Base-by-base conservation (phyloP, 345 rosid species). In the Salix caprea region DNA sequence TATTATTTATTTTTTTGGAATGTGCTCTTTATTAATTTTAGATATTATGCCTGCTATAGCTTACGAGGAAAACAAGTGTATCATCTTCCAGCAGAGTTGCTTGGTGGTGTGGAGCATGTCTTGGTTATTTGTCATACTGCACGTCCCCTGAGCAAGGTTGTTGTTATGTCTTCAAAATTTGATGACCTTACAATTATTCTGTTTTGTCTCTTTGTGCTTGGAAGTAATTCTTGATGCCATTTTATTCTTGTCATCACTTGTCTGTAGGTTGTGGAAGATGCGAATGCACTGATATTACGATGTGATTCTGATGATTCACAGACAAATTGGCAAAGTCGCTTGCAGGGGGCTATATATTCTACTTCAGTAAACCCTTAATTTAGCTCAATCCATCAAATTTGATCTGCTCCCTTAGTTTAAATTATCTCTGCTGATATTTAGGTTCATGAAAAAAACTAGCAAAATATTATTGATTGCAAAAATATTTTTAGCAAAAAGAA, bases 311-410 rank as follows among this genome's bases (percentile, higher is more conserved):
- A 91, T 76, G 94, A 93, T 65, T 89, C 88, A 56, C 84, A 81
- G 79, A 89, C 87, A 83, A 85, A 79, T 70, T 95, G 99, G 99
- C 91, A 91, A 80, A 90, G 84, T 73, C 93, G 93, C 70, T 85
- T 95, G 86, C 99, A 89, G 82, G 93, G 92, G 24, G 97, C 97
- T 77, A 91, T 90, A 71, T 93, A 95, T 81, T 90, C 84, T 87
- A 90, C 94, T 77, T 95, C 98, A 85, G 99, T 95, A 90, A 42
- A 42, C 71, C 58, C 36, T 76, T 64, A 30, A 26, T 77, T 44
- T 70, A 69, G 56, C 42, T 82, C 19, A 37, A 69, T 69, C 66
- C 69, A 4, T 67, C 5, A n/a, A 58, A 39, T 8, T 6, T 48
- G 64, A 4, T 32, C 19, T 70, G 52, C 34, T 32, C 34, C 5